Conservation (phyloP, 2,329 filamentous ascomycete genomes). For the Ophiocordyceps robertsii region DNA sequence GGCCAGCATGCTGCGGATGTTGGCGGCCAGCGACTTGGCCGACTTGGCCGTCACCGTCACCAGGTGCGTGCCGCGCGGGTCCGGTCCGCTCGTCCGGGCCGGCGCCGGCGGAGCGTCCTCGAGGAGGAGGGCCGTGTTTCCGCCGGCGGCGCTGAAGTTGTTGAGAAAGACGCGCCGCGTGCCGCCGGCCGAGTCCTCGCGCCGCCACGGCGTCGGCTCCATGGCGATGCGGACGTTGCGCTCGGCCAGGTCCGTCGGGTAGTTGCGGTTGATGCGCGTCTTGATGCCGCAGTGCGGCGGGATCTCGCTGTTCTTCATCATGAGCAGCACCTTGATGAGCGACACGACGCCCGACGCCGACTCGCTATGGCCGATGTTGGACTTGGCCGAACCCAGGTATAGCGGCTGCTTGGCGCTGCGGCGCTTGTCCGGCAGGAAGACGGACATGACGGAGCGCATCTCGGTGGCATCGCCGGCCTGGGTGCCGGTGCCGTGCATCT, state of each 20-base stretch:
- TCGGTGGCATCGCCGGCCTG: conserved; percentile 77
- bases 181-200: conserved; percentile 23
- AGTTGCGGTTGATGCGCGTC: conserved; percentile 43
- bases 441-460: conserved; percentile 60
- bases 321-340: conserved; percentile 44
- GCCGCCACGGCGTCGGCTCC: conserved; percentile 34
- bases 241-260: conserved; percentile 41
- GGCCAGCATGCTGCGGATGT: conserved; percentile 38
- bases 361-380: conserved; percentile 53
- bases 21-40: conserved; percentile 41
- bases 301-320: conserved; percentile 43
- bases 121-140: conserved; percentile 54
- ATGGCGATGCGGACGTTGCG: conserved; percentile 46
- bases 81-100: conserved; percentile 32
- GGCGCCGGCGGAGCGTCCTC: conserved; percentile 41
- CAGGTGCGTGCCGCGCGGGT: conserved; percentile 43
- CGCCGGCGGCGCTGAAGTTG: conserved; percentile 59
- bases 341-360: conserved; percentile 52
- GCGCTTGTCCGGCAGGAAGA: conserved; percentile 33
- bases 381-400: conserved; percentile 49
- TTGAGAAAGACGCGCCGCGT: conserved; percentile 44
- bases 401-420: conserved; percentile 34
- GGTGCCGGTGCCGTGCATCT: conserved; percentile 87
- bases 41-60: conserved; percentile 45
- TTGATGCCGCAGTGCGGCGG: conserved; percentile 59